Conservation (phyloP, 345 rosid species). For the Acer yangbiense region DNA sequence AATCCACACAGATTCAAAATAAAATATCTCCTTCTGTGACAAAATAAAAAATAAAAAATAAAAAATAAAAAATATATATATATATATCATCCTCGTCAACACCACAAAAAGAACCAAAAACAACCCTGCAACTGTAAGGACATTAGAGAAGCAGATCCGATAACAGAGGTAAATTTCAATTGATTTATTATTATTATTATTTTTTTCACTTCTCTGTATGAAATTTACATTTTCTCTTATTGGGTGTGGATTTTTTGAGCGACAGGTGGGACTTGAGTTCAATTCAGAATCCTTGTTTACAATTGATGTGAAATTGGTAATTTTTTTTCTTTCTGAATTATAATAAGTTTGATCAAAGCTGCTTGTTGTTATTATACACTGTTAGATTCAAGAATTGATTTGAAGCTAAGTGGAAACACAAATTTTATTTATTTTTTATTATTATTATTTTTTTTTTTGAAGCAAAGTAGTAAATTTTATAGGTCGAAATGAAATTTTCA, state of each 20-base stretch:
- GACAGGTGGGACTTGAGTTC: background rate
- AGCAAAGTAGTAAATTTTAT: background rate
- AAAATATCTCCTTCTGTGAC: slow-evolving; percentile 3
- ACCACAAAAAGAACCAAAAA: background rate
- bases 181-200: background rate
- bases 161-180: background rate
- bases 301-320: background rate
- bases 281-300: too few species aligned
- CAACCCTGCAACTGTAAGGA: background rate
- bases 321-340: too few species aligned
- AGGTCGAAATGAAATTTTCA: background rate
- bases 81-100: background rate
- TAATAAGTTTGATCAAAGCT: background rate
- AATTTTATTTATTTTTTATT: too few species aligned
- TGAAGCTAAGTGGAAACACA: background rate
- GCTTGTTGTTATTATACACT: background rate
- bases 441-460: too few species aligned
- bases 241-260: background rate
- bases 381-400: background rate
- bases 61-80: too few species aligned
- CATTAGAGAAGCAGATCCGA: background rate
- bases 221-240: background rate
- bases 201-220: background rate
- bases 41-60: background rate
- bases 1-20: background rate